A percentile compares a stretch with the other conserved stretches of the same genome.
Conservation (phyloP, 1,284 basidiomycete species). For the Heterobasidion parviporum region DNA sequence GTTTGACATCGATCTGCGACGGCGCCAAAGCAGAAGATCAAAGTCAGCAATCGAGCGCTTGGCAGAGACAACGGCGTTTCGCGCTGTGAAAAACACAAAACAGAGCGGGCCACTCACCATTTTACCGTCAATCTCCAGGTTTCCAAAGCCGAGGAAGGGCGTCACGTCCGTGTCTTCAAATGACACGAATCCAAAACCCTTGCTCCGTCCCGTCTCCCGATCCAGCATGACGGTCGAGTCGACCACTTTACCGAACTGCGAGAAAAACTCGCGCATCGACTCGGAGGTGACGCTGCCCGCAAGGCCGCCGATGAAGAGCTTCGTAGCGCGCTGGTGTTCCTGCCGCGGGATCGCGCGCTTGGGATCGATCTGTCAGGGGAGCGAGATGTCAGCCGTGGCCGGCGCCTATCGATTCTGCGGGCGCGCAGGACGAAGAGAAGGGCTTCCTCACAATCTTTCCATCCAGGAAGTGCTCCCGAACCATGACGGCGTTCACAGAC, state of each 20-base stretch:
- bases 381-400: background rate
- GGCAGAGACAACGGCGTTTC: background rate
- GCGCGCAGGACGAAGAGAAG: background rate
- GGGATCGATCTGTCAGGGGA: constrained; percentile 82
- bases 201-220: constrained; percentile 89
- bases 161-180: constrained; percentile 88
- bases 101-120: constrained; percentile 41
- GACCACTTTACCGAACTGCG: constrained; percentile 86
- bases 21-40: background rate
- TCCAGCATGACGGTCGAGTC: constrained; percentile 99
- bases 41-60: background rate
- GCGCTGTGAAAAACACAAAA: too few species aligned
- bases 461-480: constrained; percentile 83
- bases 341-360: constrained; percentile 97
- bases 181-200: constrained; percentile 97
- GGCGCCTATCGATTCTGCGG: background rate
- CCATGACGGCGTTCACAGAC: constrained; percentile 86
- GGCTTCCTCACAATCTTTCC: constrained; percentile 70
- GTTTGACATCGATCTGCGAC: constrained; percentile 86
- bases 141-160: constrained; percentile 76
- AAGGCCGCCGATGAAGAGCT: constrained; percentile 94
- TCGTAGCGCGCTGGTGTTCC: constrained; percentile 86
- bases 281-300: constrained; percentile 89
- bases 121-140: constrained; percentile 89
- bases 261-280: constrained; percentile 88